These are phyloP conservation scores for Stephania yunnanensis DNA, from an alignment of 164 flowering plant genomes.

Conservation along the genomic window DNA sequence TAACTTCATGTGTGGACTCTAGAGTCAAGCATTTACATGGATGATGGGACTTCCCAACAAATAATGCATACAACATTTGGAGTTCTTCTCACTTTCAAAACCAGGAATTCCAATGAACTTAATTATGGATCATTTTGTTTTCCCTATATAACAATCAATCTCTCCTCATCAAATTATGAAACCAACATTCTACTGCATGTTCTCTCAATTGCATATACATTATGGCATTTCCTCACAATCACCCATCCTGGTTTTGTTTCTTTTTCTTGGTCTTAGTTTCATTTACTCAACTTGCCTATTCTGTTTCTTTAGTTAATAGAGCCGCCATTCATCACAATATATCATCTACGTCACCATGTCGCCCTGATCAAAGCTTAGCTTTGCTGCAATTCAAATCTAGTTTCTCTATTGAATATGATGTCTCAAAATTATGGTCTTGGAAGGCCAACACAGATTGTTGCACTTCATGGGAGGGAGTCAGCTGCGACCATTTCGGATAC, in stretches of 20 bases:
- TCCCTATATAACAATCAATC: too few relatives aligned
- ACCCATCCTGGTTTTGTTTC: neutral
- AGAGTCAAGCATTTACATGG: too few relatives aligned
- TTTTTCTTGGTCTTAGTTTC: neutral
- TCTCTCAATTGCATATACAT: too few relatives aligned
- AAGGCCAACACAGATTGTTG: conserved; percentile 26
- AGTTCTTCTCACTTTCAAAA: too few relatives aligned
- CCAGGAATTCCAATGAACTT: too few relatives aligned
- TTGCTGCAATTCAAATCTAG: conserved; percentile 16
- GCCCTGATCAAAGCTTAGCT: conserved; percentile 11
- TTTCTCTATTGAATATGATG: neutral
- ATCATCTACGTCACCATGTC: neutral
- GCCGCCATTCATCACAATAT: neutral
- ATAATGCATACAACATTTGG: too few relatives aligned
- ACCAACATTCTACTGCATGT: too few relatives aligned
- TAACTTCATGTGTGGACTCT: too few relatives aligned
- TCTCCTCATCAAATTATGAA: too few relatives aligned
- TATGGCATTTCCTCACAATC: neutral
- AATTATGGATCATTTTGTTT: too few relatives aligned
- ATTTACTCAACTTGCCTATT: neutral
- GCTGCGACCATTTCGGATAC: too few relatives aligned
- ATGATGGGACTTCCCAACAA: too few relatives aligned
- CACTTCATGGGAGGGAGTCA: conserved; percentile 12
- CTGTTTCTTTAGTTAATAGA: neutral
- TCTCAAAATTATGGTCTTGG: conserved; percentile 28